Evolutionary conservation across 805 yeast genomes (phyloP).

Genomic region (Grigorovia jiainica): DNA sequence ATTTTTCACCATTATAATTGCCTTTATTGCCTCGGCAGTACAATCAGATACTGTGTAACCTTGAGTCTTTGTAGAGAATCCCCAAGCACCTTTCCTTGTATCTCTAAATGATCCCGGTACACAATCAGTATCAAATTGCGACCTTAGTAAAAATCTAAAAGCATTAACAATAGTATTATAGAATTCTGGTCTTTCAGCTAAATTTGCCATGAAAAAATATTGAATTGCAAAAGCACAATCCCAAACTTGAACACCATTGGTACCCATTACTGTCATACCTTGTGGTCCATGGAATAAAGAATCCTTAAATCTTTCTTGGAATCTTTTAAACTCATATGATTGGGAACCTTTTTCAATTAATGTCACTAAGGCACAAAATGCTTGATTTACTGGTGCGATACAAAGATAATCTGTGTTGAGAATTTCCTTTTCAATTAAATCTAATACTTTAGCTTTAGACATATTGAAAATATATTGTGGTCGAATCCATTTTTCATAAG

Average conservation of each 20-base stretch:
- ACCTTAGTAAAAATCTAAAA: constrained; percentile 61
- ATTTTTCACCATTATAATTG: constrained; percentile 81
- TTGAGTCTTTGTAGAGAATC: constrained; percentile 89
- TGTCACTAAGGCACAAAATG: constrained; percentile 68
- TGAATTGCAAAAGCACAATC: constrained; percentile 89
- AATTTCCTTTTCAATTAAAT: constrained; percentile 62
- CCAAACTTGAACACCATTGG: constrained; percentile 97
- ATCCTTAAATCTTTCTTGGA: constrained; percentile 58
- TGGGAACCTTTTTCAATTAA: constrained; percentile 60
- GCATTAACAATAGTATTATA: constrained; percentile 54
- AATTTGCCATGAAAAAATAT: constrained; percentile 67
- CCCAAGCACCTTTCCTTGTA: constrained; percentile 84
- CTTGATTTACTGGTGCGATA: constrained; percentile 91
- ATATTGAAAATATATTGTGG: constrained; percentile 60
- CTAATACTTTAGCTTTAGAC: constrained; percentile 46
- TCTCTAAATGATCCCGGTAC: constrained; percentile 75
- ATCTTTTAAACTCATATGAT: constrained; percentile 48
- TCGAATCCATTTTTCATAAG: constrained; percentile 63
- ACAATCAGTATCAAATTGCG: constrained; percentile 80
- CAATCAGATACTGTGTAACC: constrained; percentile 97
- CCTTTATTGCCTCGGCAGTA: constrained; percentile 91
- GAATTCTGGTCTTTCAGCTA: constrained; percentile 61
- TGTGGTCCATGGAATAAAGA: constrained; percentile 75
- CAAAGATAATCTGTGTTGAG: constrained; percentile 70
- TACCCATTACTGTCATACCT: constrained; percentile 92